Conservation (phyloP, 2,329 filamentous ascomycete genomes). For the Hypoxylon sp. region DNA sequence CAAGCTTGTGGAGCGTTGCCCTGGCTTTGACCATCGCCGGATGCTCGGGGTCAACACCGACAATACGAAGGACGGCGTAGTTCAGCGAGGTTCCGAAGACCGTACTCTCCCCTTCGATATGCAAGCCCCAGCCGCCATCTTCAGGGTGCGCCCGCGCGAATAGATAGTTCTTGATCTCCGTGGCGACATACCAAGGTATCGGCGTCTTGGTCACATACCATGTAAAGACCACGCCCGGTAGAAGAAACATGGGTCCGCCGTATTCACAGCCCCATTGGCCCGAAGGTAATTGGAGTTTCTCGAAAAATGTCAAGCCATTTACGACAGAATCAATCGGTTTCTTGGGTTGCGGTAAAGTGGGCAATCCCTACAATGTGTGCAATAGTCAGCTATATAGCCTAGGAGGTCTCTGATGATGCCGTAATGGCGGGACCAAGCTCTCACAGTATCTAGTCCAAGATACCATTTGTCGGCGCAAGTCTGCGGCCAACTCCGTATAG, state of each 20-base stretch:
- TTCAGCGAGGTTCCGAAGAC: constrained; percentile 93
- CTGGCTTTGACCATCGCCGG: constrained; percentile 88
- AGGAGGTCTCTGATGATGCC: neutral
- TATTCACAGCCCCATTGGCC: constrained; percentile 99
- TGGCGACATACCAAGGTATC: constrained; percentile 82
- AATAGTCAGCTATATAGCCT: constrained; percentile 15
- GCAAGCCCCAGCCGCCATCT: constrained; percentile 97
- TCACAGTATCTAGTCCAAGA: constrained; percentile 82
- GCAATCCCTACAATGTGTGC: constrained; percentile 70
- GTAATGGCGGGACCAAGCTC: constrained; percentile 28
- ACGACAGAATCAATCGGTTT: constrained; percentile 81
- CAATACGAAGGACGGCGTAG: constrained; percentile 82
- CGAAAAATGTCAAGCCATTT: constrained; percentile 91
- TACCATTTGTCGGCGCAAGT: constrained; percentile 90
- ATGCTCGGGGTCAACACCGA: constrained; percentile 87
- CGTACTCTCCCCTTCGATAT: constrained; percentile 92
- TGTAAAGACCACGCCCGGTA: constrained; percentile 85
- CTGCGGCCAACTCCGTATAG: constrained; percentile 84
- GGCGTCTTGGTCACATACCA: constrained; percentile 92
- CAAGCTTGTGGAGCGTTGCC: constrained; percentile 83
- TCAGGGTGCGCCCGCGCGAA: constrained; percentile 85
- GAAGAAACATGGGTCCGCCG: constrained; percentile 94
- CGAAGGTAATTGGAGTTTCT: constrained; percentile 85
- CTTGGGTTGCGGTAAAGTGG: constrained; percentile 75
- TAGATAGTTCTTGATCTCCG: constrained; percentile 93